Evolutionary conservation across 345 rosid species (phyloP), one percentile per base, ranked within the genome.

Genomic region (Laguncularia racemosa): DNA sequence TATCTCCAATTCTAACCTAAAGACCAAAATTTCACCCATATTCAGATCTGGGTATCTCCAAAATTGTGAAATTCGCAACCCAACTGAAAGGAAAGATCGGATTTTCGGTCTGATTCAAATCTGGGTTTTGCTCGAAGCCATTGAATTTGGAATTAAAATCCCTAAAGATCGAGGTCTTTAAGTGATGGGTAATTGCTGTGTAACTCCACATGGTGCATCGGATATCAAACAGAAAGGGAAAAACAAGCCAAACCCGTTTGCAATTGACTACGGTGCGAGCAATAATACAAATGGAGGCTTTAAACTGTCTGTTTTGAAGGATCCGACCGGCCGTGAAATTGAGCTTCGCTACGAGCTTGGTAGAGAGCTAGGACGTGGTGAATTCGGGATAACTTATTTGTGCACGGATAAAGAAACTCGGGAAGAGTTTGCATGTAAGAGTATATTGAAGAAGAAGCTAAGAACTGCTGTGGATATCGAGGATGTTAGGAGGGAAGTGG

Each of bases 341-440:
- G 83, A 76, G 56, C 69, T 65, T 13, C 81, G 70, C 44, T 95
- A 88, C 76, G 80, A 71, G 57, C 71, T 95, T 7, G 99, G 96
- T 0, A 66, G 88, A n/a, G 99, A 90, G 82, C 83, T 95, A 56
- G 99, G 99, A 12, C 95, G 97, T 16, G 97, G 99, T 2, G 99
- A 95, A 66, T 95, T 95, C 45, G 99, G 99, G 16, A 69, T 80
- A 62, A 95, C 99, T 13, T 88, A 88, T 69, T 78, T 95, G 21
- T 88, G 95, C 53, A 95, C 91, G 1, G 89, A 88, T 51, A 67
- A 73, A 50, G 86, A 72, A 53, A 75, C 70, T 3, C 71, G 76
- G 0, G 87, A 85, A 12, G 63, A 61, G 55, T 75, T 82, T 28
- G 99, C 99, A 3, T 95, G 99, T 73, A 93, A 93, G 73, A 84